A percentile compares a stretch with the other conserved stretches of the same genome.
These are phyloP conservation scores for Groenewaldozyma salmanticensis DNA, from an alignment of 805 yeast genomes.

Conservation along the genomic window DNA sequence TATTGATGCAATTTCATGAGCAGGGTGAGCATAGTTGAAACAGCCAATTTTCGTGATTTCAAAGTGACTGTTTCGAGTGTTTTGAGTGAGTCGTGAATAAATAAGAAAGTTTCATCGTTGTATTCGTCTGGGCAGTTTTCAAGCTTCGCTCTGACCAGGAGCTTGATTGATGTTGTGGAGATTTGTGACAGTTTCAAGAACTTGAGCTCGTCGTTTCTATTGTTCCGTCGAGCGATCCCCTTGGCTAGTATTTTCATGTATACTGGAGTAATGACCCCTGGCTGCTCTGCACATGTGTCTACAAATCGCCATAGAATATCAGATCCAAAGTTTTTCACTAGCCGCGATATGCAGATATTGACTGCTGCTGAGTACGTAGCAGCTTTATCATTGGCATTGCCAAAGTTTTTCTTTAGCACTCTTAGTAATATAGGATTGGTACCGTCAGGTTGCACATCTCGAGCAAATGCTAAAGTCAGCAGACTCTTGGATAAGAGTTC, in stretches of 20 bases:
- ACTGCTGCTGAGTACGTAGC: too few species aligned
- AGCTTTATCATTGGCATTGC: neutral
- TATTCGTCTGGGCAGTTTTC: neutral
- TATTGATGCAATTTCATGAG: slow-evolving; percentile 4
- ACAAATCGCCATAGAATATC: neutral
- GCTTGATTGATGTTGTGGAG: neutral
- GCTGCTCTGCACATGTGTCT: too few species aligned
- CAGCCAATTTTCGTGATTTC: slow-evolving; percentile 14
- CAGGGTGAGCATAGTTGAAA: slow-evolving; percentile 4
- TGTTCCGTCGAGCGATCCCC: neutral
- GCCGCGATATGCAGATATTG: neutral
- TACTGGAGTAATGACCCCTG: neutral
- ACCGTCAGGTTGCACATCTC: neutral
- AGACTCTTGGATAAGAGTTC: neutral
- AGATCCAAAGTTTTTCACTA: neutral
- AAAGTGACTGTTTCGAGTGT: neutral
- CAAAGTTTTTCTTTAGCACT: neutral
- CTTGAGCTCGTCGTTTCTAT: neutral
- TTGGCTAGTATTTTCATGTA: neutral
- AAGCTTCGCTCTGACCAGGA: neutral
- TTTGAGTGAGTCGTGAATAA: neutral
- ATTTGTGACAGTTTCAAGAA: neutral
- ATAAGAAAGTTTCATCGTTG: neutral
- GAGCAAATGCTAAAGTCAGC: neutral
- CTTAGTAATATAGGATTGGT: neutral